Percentiles rank a stretch among this genome's conserved stretches.
Conservation (phyloP, 129 eudicot species). For the Lonicera japonica region DNA sequence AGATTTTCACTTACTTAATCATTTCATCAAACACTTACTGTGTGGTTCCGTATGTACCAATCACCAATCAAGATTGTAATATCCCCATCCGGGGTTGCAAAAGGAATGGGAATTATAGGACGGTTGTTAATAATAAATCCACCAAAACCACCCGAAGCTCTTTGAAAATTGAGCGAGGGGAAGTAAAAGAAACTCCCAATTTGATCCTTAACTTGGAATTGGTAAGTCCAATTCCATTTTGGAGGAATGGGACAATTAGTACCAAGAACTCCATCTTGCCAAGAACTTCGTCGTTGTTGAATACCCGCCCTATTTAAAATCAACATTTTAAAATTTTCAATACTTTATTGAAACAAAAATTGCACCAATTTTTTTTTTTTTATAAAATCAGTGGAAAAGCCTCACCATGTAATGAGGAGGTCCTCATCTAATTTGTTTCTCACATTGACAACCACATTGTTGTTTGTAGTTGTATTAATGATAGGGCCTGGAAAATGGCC, state of each 20-base stretch:
- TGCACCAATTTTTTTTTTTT: too few relatives aligned
- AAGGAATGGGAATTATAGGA: conserved; percentile 26
- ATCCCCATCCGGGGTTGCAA: conserved; percentile 32
- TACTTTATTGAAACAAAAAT: too few relatives aligned
- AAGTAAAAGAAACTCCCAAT: conserved; percentile 51
- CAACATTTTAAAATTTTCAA: too few relatives aligned
- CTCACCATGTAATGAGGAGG: conserved; percentile 74
- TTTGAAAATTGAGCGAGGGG: conserved; percentile 48
- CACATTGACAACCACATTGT: conserved; percentile 81
- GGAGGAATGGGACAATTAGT: conserved; percentile 62
- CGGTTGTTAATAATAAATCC: conserved; percentile 48
- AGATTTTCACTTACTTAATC: neutral
- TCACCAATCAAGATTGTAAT: conserved; percentile 52
- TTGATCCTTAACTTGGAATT: conserved; percentile 45
- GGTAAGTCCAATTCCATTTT: conserved; percentile 48
- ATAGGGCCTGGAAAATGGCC: conserved; percentile 90
- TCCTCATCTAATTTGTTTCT: conserved; percentile 77
- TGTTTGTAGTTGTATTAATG: conserved; percentile 75
- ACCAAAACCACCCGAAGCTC: conserved; percentile 59
- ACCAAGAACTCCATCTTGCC: conserved; percentile 70
- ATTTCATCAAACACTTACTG: neutral
- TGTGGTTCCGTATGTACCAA: conserved; percentile 25
- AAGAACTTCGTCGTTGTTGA: conserved; percentile 54
- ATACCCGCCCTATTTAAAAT: conserved; percentile 39
- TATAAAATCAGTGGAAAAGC: neutral